Conservation (phyloP, 2,329 filamentous ascomycete species). For the Grosmannia serpens region DNA sequence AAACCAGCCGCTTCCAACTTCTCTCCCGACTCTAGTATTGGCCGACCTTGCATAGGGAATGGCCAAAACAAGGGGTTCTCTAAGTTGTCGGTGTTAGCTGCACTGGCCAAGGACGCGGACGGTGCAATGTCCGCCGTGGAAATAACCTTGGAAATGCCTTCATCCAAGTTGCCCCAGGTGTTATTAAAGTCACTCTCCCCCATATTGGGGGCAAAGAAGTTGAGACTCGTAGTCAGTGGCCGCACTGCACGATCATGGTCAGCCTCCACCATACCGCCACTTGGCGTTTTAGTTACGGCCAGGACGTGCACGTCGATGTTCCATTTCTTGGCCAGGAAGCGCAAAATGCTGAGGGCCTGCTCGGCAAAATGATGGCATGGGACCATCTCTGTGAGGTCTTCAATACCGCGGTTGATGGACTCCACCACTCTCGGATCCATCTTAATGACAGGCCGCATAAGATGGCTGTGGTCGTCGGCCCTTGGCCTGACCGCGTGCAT, state of each 20-base stretch:
- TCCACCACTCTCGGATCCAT: slow-evolving; percentile 29
- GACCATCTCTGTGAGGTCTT: slow-evolving; percentile 49
- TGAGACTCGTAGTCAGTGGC: slow-evolving; percentile 39
- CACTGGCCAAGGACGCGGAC: slow-evolving; percentile 3
- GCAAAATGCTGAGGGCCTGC: slow-evolving; percentile 48
- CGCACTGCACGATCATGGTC: slow-evolving; percentile 18
- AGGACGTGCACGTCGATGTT: slow-evolving; percentile 38
- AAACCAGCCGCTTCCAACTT: slow-evolving; percentile 42
- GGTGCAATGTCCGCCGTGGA: slow-evolving; percentile 1
- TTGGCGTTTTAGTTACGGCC: slow-evolving; percentile 7
- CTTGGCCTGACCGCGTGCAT: neutral
- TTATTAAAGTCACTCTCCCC: slow-evolving; percentile 35
- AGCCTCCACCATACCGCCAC: neutral
- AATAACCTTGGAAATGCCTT: neutral
- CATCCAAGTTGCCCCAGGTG: slow-evolving; percentile 25
- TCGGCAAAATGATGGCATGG: slow-evolving; percentile 50
- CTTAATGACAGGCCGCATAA: neutral
- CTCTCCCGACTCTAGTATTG: slow-evolving; percentile 36
- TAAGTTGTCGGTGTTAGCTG: slow-evolving; percentile 26
- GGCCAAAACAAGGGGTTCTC: slow-evolving; percentile 50
- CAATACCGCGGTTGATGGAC: slow-evolving; percentile 41
- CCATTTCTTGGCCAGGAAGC: slow-evolving; percentile 48
- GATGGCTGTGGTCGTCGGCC: neutral
- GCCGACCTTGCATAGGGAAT: slow-evolving; percentile 47
- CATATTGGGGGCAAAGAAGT: slow-evolving; percentile 44